Conservation (phyloP, 1,139 yeast genomes). For the Diutina scorzettiae region DNA sequence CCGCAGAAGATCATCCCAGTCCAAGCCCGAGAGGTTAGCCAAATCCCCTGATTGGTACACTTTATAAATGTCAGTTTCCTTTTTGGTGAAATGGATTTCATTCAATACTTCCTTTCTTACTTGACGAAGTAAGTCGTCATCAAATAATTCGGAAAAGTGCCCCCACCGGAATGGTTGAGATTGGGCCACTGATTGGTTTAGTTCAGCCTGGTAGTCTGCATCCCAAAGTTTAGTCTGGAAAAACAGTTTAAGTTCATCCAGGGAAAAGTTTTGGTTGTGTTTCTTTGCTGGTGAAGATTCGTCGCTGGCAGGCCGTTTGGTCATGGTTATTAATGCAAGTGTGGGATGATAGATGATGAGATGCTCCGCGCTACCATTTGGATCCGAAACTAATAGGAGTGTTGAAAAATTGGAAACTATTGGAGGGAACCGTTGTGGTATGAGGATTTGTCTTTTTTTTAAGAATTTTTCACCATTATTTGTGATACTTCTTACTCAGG, state of each 20-base stretch:
- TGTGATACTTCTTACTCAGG: too few species aligned
- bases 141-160: slow-evolving; percentile 56
- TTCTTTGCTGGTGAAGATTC: too few species aligned
- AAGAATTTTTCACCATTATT: too few species aligned
- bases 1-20: slow-evolving; percentile 60
- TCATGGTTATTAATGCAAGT: too few species aligned
- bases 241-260: slow-evolving; percentile 30
- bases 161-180: slow-evolving; percentile 89
- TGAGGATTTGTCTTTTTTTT: too few species aligned
- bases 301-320: too few species aligned
- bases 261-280: slow-evolving; percentile 12
- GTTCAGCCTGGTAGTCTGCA: slow-evolving; percentile 23
- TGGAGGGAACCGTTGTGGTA: too few species aligned
- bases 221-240: slow-evolving; percentile 50
- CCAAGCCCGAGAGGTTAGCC: slow-evolving; percentile 81
- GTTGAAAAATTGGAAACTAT: too few species aligned
- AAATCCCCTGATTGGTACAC: slow-evolving; percentile 93
- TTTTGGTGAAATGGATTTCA: slow-evolving; percentile 81
- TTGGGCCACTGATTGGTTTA: slow-evolving; percentile 29
- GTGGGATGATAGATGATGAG: too few species aligned
- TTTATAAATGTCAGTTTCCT: slow-evolving; percentile 94
- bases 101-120: slow-evolving; percentile 77
- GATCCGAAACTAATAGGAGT: too few species aligned
- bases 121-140: slow-evolving; percentile 62
- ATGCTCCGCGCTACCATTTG: too few species aligned